Evolutionary conservation across 306 rosid species (phyloP).

Genomic region (Elaeagnus macrophylla): DNA sequence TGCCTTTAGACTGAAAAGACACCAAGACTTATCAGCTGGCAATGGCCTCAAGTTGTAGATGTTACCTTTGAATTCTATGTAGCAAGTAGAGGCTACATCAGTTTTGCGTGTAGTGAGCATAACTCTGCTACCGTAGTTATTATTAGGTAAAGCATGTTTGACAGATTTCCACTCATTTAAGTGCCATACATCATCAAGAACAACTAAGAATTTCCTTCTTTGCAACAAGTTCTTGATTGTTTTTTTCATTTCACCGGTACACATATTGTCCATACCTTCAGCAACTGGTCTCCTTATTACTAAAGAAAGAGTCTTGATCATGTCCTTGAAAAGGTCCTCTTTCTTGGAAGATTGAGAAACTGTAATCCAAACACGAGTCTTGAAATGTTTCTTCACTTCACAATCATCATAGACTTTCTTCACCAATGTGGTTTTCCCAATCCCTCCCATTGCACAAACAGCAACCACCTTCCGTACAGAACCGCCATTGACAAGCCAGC

Average conservation of each 20-base stretch:
- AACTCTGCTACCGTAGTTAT: constrained; percentile 37
- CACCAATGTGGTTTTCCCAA: constrained; percentile 56
- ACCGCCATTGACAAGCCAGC: constrained; percentile 30
- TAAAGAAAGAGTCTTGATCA: constrained; percentile 21
- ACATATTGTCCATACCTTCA: constrained; percentile 35
- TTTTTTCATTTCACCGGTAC: constrained; percentile 19
- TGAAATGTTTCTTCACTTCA: constrained; percentile 44
- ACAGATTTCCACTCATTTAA: constrained; percentile 47
- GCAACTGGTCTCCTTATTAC: constrained; percentile 25
- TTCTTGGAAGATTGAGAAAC: constrained; percentile 40
- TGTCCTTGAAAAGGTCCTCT: constrained; percentile 40
- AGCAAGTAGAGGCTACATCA: constrained; percentile 32
- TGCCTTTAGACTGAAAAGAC: constrained; percentile 43
- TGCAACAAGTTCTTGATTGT: constrained; percentile 32
- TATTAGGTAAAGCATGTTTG: constrained; percentile 44
- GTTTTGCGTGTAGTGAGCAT: constrained; percentile 48
- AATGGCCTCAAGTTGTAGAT: constrained; percentile 40
- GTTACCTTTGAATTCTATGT: constrained; percentile 30
- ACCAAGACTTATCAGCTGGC: constrained; percentile 37
- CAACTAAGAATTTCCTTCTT: constrained; percentile 43
- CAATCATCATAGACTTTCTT: constrained; percentile 53
- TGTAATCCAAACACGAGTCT: constrained; percentile 44
- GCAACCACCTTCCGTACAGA: constrained; percentile 33
- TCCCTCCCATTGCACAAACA: constrained; percentile 59
- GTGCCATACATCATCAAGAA: constrained; percentile 56